Evolutionary conservation across 2,329 filamentous ascomycete species (phyloP), one percentile per base, ranked within the genome.

Genomic region (Stagonosporopsis cucurbitacearum): DNA sequence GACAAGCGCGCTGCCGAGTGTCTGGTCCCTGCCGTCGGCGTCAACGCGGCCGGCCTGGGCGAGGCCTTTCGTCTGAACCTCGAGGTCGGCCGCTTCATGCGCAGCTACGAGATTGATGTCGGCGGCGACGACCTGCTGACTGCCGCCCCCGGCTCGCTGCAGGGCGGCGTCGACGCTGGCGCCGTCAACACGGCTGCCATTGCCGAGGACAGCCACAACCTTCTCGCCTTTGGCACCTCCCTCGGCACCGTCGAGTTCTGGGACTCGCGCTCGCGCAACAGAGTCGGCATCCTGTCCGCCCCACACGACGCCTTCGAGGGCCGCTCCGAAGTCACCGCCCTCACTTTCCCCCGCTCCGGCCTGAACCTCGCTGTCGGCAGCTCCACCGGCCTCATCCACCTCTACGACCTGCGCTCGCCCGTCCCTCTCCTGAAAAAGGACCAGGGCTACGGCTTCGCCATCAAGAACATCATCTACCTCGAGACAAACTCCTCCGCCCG

Each of bases 241-340:
- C 80, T 95, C 53, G 94, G 95, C n/a, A 96, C 94, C 0, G 91
- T 98, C 23, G 95, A 99, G 73, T 94, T 98, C 70, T 99, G 93
- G 91, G 95, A 99, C 72, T 85, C 93, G 1, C 85, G 95, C 57
- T 92, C 90, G 26, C 89, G 92, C 71, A 89, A 88, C 50, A 84
- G 92, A 54, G 89, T 94, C 11, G 93, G 91, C 15, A 83, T 94
- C 17, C 80, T 99, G 2, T 83, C 88, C 12, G 84, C 81, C 1
- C 83, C 74, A 5, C 67, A 69, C n/a, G 68, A 74, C 41, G 62
- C 68, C 6, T 68, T 72, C 22, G 53, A 73, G 65, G 53, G 80
- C 36, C 76, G 80, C 50, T 75, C 82, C 7, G 89, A 92, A 70
- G 87, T 97, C 41, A 97, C 94, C 0, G 91, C 95, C 0, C 80